Conservation (phyloP, 495 filamentous ascomycete species). For the Schizothecium vesticola region DNA sequence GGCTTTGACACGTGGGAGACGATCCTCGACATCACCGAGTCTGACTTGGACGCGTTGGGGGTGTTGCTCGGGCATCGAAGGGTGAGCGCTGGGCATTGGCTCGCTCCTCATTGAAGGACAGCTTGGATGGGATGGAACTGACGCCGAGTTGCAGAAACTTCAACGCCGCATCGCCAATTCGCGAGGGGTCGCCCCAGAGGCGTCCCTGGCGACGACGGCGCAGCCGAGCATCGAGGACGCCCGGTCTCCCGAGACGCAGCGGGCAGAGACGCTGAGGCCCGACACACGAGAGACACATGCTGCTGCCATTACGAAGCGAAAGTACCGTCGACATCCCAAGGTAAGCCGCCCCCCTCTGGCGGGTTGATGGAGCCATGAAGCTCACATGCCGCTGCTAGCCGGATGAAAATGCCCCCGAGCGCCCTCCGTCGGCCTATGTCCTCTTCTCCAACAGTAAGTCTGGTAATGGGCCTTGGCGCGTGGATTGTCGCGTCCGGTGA, state of each 20-base stretch:
- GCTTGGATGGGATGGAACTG: not conserved
- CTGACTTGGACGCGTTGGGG: slow-evolving; percentile 65
- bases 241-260: slow-evolving; percentile 26
- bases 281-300: slow-evolving; percentile 31
- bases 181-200: slow-evolving; percentile 50
- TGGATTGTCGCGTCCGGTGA: not conserved
- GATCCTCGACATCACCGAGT: slow-evolving; percentile 72
- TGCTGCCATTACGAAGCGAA: slow-evolving; percentile 51
- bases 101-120: too few relatives aligned
- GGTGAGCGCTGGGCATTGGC: slow-evolving; percentile 40
- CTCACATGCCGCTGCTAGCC: slow-evolving; percentile 38
- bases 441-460: slow-evolving; percentile 75
- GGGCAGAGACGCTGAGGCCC: slow-evolving; percentile 25
- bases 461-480: not conserved
- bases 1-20: slow-evolving; percentile 81
- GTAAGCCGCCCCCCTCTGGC: slow-evolving; percentile 33
- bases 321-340: slow-evolving; percentile 77
- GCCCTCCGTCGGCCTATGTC: slow-evolving; percentile 75
- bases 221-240: slow-evolving; percentile 36
- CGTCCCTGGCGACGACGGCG: slow-evolving; percentile 36
- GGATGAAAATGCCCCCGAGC: slow-evolving; percentile 71
- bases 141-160: slow-evolving; percentile 39
- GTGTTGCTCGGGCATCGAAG: slow-evolving; percentile 76
- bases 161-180: slow-evolving; percentile 51
- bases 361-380: not conserved